Evolutionary conservation across 768 basidiomycete species (phyloP).

Genomic region (Dictyophora rubrovolvata): DNA sequence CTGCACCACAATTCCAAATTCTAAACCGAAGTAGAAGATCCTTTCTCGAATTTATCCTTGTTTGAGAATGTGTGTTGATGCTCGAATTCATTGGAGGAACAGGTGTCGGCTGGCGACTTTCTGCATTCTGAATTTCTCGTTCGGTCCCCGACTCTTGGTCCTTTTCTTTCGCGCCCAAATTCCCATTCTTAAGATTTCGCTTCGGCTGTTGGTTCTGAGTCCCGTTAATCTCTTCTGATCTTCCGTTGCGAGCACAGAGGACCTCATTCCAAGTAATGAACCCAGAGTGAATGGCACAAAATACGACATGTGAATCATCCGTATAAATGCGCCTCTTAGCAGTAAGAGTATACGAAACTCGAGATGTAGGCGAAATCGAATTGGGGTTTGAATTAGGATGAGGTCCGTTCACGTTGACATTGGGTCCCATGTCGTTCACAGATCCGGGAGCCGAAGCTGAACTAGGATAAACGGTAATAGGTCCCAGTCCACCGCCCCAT

Average conservation of each 20-base stretch:
- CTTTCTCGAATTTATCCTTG: not conserved
- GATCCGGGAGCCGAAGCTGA: conserved; percentile 27
- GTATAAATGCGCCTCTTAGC: conserved; percentile 50
- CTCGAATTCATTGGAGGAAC: not conserved
- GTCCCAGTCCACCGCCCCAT: conserved; percentile 54
- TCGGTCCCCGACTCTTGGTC: not conserved
- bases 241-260: conserved; percentile 22
- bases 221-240: not conserved
- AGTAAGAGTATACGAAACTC: not conserved
- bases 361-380: not conserved
- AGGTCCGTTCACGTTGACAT: not conserved
- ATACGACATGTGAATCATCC: conserved; percentile 64
- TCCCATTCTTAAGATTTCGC: not conserved
- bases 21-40: not conserved
- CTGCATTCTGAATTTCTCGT: not conserved
- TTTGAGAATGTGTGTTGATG: not conserved
- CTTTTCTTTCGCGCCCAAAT: no score
- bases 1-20: not conserved
- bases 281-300: conserved; percentile 62
- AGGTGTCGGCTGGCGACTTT: not conserved
- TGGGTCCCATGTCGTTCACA: conserved; percentile 9
- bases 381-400: not conserved
- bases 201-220: not conserved
- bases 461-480: conserved; percentile 9
- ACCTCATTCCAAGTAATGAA: conserved; percentile 32